These are phyloP conservation scores for Biscogniauxia marginata DNA, from an alignment of 2,329 filamentous ascomycete genomes.

Conservation along the genomic window DNA sequence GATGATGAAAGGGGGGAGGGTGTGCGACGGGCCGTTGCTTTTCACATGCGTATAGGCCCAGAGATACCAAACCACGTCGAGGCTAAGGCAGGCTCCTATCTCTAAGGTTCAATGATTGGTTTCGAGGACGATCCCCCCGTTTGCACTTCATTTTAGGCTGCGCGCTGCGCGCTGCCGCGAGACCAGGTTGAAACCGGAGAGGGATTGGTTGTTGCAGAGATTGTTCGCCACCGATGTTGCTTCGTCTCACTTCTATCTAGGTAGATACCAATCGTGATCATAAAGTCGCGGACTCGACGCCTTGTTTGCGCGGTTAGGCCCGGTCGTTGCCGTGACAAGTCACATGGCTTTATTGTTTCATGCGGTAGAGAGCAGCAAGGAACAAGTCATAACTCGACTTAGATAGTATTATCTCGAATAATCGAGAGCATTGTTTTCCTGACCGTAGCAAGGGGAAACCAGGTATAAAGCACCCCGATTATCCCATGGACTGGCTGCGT, in stretches of 20 bases:
- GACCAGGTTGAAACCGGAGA: too few species aligned
- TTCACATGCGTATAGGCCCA: not conserved
- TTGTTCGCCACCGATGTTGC: too few species aligned
- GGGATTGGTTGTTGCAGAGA: too few species aligned
- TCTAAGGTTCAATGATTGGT: too few species aligned
- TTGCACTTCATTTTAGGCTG: too few species aligned
- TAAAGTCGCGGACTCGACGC: not conserved
- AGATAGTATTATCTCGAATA: not conserved
- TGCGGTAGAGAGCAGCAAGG: not conserved
- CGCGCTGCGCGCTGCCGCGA: too few species aligned
- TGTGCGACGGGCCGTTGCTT: not conserved
- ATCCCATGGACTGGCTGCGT: too few species aligned
- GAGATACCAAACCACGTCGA: not conserved
- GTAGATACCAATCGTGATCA: too few species aligned
- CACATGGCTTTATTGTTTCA: not conserved
- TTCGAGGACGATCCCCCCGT: too few species aligned
- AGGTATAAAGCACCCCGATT: not conserved
- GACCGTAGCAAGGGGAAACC: not conserved
- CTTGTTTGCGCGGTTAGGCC: not conserved
- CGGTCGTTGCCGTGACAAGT: not conserved
- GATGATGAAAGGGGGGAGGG: not conserved
- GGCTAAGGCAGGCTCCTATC: not conserved
- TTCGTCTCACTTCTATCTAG: too few species aligned
- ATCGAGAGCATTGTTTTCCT: not conserved
- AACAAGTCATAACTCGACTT: not conserved